A percentile compares a stretch with the other conserved stretches of the same genome.
Conservation (phyloP, 352 stramenopile genomes). For the Elongisporangium anandrum region DNA sequence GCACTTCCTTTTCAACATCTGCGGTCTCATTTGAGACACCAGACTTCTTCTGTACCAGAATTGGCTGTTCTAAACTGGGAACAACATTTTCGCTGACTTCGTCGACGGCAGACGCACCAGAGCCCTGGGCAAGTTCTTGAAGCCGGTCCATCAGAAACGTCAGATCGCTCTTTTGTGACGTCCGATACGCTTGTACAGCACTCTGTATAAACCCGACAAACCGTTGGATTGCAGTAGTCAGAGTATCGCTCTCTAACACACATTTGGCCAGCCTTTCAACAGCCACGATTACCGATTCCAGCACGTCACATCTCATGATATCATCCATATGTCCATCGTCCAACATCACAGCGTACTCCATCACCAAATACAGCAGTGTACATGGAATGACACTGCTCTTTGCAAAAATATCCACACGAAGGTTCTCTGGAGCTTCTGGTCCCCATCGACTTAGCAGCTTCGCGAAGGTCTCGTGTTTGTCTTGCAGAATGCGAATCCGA, state of each 20-base stretch:
- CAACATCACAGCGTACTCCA: conserved; percentile 29
- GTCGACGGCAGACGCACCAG: neutral
- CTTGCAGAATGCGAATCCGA: conserved; percentile 7
- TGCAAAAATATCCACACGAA: conserved; percentile 29
- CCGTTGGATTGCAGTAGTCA: neutral
- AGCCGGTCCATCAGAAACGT: neutral
- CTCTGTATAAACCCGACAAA: neutral
- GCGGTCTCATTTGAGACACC: neutral
- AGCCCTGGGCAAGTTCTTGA: neutral
- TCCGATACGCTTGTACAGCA: neutral
- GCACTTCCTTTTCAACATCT: neutral
- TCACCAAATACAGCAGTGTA: conserved; percentile 38
- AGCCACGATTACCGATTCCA: neutral
- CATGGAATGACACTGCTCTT: conserved; percentile 29
- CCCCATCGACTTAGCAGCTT: conserved; percentile 26
- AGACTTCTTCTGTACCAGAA: neutral
- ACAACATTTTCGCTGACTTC: neutral
- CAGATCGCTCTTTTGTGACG: neutral
- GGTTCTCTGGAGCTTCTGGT: conserved; percentile 2
- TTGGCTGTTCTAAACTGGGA: neutral
- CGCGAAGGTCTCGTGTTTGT: conserved; percentile 13
- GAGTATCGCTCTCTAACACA: neutral
- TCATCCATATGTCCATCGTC: conserved; percentile 5
- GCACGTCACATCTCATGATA: neutral
- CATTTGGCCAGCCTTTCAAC: neutral